Evolutionary conservation across 208 protist species (phyloP).

Genomic region (Trypanosomatidae sp.): DNA sequence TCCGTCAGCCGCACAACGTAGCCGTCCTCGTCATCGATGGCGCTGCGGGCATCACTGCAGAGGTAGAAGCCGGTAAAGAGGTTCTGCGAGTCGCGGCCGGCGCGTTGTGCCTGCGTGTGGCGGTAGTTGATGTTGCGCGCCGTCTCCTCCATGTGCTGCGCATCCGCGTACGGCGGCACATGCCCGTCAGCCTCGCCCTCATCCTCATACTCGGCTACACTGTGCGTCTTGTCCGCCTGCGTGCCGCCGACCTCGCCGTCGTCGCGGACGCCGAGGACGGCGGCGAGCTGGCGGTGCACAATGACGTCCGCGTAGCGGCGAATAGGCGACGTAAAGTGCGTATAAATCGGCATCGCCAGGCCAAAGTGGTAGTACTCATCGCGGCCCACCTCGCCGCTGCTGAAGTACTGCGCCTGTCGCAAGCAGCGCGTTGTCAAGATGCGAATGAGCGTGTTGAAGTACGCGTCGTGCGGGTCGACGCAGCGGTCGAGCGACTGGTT

Average conservation of each 20-base stretch:
- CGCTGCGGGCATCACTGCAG: constrained; percentile 32
- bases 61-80: constrained; percentile 88
- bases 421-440: constrained; percentile 89
- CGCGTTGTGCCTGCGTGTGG: constrained; percentile 86
- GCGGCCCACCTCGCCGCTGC: constrained; percentile 55
- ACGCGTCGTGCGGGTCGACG: constrained; percentile 56
- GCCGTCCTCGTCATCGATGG: constrained; percentile 70
- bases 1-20: constrained; percentile 75
- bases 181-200: too few relatives aligned
- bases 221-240: not conserved
- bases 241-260: constrained; percentile 7
- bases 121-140: constrained; percentile 86
- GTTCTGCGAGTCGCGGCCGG: constrained; percentile 84
- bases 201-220: constrained; percentile 9
- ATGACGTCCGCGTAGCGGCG: constrained; percentile 92
- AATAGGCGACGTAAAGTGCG: constrained; percentile 94
- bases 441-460: constrained; percentile 88
- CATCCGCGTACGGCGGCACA: constrained; percentile 39
- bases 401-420: constrained; percentile 90
- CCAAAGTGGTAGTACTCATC: constrained; percentile 90
- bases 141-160: constrained; percentile 55
- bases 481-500: constrained; percentile 77
- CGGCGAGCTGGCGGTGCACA: constrained; percentile 87
- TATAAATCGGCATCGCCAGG: constrained; percentile 91
- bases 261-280: constrained; percentile 61